Evolutionary conservation across 164 flowering plant genomes (phyloP).

Genomic region (Tetracentron sinense): DNA sequence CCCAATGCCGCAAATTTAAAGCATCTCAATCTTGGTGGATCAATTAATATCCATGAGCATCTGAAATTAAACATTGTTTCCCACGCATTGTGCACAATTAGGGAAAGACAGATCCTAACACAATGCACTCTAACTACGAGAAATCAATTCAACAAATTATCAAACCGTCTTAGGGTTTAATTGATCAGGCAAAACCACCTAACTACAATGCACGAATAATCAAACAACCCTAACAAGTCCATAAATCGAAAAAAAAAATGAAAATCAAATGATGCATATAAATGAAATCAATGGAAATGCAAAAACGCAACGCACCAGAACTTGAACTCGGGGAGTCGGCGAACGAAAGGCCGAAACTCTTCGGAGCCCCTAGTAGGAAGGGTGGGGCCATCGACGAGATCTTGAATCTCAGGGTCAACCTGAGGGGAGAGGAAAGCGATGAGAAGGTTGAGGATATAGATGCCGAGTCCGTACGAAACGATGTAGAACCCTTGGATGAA

Average conservation of each 20-base stretch:
- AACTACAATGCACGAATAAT: not conserved
- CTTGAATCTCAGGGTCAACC: constrained; percentile 51
- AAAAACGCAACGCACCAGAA: constrained; percentile 37
- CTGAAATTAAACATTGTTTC: too few species aligned
- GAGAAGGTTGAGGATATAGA: constrained; percentile 48
- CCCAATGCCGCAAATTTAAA: too few species aligned
- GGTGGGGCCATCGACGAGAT: constrained; percentile 31
- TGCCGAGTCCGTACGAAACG: constrained; percentile 51
- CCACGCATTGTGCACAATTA: too few species aligned
- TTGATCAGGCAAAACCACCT: not conserved
- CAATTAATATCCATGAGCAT: too few species aligned
- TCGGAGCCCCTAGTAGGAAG: constrained; percentile 46
- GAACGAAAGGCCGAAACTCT: constrained; percentile 57
- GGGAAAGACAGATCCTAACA: too few species aligned
- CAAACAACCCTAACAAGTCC: not conserved
- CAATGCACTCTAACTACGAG: too few species aligned
- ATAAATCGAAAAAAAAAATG: too few species aligned
- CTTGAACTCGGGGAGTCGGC: constrained; percentile 55
- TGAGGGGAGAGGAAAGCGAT: constrained; percentile 56
- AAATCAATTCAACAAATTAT: too few species aligned
- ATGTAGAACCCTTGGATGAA: constrained; percentile 47
- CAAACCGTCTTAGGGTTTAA: not conserved
- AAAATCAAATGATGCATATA: not conserved
- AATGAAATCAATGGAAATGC: not conserved
- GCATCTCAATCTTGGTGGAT: too few species aligned